Evolutionary conservation across 495 filamentous ascomycete species (phyloP), one percentile per base, ranked within the genome.

Genomic region (Penicillium bovifimosum): DNA sequence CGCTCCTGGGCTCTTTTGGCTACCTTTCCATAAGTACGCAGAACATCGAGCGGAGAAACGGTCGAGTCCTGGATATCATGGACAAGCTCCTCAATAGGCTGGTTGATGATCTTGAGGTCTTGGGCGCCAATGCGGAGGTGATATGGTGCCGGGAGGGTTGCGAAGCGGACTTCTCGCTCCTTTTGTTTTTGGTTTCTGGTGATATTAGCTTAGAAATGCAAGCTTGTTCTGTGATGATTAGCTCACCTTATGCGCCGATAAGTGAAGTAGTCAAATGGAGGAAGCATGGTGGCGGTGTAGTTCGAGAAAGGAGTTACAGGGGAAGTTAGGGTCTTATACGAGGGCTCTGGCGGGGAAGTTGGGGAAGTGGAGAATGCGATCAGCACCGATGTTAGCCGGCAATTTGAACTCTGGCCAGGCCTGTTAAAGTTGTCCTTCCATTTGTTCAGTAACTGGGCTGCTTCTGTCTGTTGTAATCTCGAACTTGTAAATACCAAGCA

Each of bases 1-100:
- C 87, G 85, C 41, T 82, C 75, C 44, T 97, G 93, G 6, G 91
- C 93, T 56, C 82, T 84, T 31, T 96, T 68, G 1, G 92, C 88
- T 9, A 91, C 80, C 70, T 95, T 96, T 60, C 90, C 90, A 62
- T 96, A 98, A n/a, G 90, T 83, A 49, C 75, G 83, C 11, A 98
- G 83, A 27, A 98, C 80, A 50, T 91, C 84, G 26, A 86, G 67
- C 0, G 90, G 83, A 3, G 80, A 72, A 36, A 84, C 67, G n/a
- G 74, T 67, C 18, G 81, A 74, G 8, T 80, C 75, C 28, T 95
- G 88, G 13, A 98, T 86, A 69, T 85, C 81, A 39, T 83, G 68
- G 3, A 96, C 90, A 16, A 96, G 79, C 43, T 85, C 70, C 36
- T 86, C 80, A 54, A 96, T 91, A 18, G 89, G 82, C 50, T 83